Evolutionary conservation across 148 eudicot genomes (phyloP).

Genomic region (Oxyria digyna): DNA sequence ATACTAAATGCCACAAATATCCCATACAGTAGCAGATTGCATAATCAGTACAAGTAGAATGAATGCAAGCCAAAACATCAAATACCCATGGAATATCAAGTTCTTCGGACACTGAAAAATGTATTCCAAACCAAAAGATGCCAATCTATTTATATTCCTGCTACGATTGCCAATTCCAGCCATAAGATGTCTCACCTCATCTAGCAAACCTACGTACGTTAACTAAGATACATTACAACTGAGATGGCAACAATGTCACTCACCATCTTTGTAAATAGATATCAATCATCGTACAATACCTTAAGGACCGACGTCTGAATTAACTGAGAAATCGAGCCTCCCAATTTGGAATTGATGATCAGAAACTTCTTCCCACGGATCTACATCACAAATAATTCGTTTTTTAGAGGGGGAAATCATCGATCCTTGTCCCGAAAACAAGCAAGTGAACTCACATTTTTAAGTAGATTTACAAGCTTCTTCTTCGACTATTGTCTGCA

Average conservation of each 20-base stretch:
- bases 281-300: constrained; percentile 17
- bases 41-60: background rate
- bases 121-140: background rate
- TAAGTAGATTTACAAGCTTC: constrained; percentile 62
- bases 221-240: constrained; percentile 12
- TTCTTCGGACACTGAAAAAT: background rate
- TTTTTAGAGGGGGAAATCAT: background rate
- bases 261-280: background rate
- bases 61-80: background rate
- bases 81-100: background rate
- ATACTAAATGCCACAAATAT: background rate
- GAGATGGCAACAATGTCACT: background rate
- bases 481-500: constrained; percentile 73
- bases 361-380: constrained; percentile 93
- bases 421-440: background rate
- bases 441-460: constrained; percentile 42
- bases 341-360: constrained; percentile 78
- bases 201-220: constrained; percentile 88
- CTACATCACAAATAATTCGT: constrained; percentile 16
- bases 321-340: constrained; percentile 75
- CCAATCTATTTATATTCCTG: background rate
- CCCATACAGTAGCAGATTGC: background rate
- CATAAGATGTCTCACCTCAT: constrained; percentile 53
- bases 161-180: background rate
- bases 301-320: constrained; percentile 82